A percentile compares a stretch with the other conserved stretches of the same genome.
These are phyloP conservation scores for Jatropha podagrica DNA, from an alignment of 441 rosid species.

Conservation along the genomic window DNA sequence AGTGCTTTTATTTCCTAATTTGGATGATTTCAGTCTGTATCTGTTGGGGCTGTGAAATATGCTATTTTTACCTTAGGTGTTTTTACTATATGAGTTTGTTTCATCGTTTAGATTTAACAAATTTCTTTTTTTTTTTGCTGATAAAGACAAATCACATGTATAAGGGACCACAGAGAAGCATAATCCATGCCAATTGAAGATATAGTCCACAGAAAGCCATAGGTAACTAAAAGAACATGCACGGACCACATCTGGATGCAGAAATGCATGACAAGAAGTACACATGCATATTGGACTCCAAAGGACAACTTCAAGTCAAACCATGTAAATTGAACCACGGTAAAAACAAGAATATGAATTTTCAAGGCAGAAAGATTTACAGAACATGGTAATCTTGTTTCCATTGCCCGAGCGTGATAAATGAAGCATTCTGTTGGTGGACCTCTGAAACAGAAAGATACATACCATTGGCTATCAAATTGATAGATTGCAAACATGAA, in stretches of 20 bases:
- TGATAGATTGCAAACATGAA: background rate
- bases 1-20: background rate
- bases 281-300: background rate
- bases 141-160: no score
- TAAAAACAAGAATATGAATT: background rate
- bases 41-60: background rate
- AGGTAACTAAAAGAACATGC: background rate
- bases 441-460: slow-evolving; percentile 60
- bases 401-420: slow-evolving; percentile 88
- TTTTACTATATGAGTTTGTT: background rate
- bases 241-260: background rate
- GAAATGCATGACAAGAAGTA: background rate
- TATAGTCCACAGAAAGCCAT: background rate
- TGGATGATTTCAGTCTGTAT: background rate
- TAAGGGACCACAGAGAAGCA: background rate
- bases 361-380: slow-evolving; percentile 41
- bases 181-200: background rate
- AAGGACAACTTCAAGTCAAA: slow-evolving; percentile 2
- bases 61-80: background rate
- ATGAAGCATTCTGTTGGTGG: slow-evolving; percentile 96
- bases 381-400: slow-evolving; percentile 54
- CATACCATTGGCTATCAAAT: slow-evolving; percentile 2
- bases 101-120: background rate
- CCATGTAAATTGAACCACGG: slow-evolving; percentile 1
- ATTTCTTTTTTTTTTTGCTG: background rate